Base-by-base conservation (phyloP, 179 eudicot species). In the Nepenthes alata region DNA sequence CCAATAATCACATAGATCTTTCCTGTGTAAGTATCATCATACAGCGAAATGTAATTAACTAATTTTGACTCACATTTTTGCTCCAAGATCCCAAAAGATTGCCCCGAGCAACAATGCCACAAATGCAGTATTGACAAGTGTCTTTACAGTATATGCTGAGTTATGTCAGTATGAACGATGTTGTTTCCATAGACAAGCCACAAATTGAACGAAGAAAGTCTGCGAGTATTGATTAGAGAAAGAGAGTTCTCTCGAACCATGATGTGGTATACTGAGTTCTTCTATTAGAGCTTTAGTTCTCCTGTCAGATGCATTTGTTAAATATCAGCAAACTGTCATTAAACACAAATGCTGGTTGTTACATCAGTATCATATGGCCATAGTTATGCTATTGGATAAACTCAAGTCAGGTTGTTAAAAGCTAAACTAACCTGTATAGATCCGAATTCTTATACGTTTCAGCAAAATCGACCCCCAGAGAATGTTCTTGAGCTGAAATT, bases 141-240 rank as follows among this genome's bases (percentile, higher is more conserved):
- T 69, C 35, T 69, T 67, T 0, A 77, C 79, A 6, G 79, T 72
- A 49, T 78, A 78, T 9, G 72, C 61, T 1, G 77, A 58, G 51
- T 78, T 78, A 16, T 75, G 69, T 77, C 77, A 78, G 57, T 78
- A 78, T 25, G 83, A 78, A 62, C 69, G 55, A 53, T 60, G 60
- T 57, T 72, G 77, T 57, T 78, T 78, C 83, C 83, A 78, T 3
- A 75, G 45, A 57, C 72, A 75, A 35, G 80, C 79, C 53, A 75
- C 13, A 35, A 67, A 60, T 47, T 78, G 83, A 3, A 39, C 37
- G 35, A 66, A 52, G 60, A 75, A 72, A 34, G 70, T 44, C 34
- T 72, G 77, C n/a, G 80, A 41, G 37, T 62, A 72, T 56, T 72
- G 52, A 13, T 68, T 75, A 3, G 70, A 52, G 55, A 78, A 78